phyloP scores from a whole-genome alignment of 176 grass and related monocot genomes.

The Carex scoparia region DNA sequence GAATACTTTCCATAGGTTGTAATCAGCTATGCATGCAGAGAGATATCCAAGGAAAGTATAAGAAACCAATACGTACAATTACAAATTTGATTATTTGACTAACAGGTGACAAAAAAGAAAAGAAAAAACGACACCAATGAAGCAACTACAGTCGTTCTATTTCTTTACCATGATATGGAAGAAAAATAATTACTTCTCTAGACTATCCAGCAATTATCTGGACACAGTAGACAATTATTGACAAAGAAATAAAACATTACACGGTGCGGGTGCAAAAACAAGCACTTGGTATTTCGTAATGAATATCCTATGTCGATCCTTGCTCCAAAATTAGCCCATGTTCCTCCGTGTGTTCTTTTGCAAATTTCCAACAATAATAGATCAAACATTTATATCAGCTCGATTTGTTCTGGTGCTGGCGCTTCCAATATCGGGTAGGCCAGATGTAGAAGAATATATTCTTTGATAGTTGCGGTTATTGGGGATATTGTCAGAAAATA shows the following conservation, averaged over 20 bases:
- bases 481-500: slow-evolving; percentile 25
- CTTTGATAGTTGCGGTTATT: slow-evolving; percentile 79
- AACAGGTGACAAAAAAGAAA: neutral
- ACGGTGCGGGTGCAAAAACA: neutral
- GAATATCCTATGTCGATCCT: neutral
- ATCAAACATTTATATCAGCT: slow-evolving; percentile 72
- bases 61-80: neutral
- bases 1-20: no score
- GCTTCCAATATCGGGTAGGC: slow-evolving; percentile 37
- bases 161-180: neutral
- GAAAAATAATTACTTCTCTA: slow-evolving; percentile 9
- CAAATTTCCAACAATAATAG: neutral
- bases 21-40: no score
- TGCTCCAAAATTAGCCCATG: neutral
- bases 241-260: slow-evolving; percentile 4
- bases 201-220: neutral
- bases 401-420: slow-evolving; percentile 42
- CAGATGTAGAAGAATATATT: slow-evolving; percentile 50
- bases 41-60: neutral
- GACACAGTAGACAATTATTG: neutral
- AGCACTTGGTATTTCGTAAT: neutral
- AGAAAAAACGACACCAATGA: neutral
- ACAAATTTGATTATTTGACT: neutral
- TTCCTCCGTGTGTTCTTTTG: neutral
- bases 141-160: neutral